phyloP scores from a whole-genome alignment of 2,329 filamentous ascomycete genomes.

The Metarhizium guizhouense region DNA sequence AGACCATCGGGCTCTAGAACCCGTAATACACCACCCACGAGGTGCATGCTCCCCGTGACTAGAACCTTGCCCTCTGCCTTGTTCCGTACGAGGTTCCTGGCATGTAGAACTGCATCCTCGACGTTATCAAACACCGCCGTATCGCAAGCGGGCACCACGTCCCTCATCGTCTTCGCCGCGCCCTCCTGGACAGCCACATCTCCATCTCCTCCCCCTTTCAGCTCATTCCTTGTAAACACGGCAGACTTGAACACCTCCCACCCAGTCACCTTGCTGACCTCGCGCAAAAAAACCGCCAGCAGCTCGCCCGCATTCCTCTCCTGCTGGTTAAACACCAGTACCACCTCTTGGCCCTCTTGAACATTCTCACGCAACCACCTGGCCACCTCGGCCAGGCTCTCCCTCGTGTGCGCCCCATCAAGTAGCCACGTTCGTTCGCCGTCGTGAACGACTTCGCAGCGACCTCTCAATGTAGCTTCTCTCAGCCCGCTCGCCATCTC shows the following conservation, averaged over 20 bases:
- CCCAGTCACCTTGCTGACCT: conserved; percentile 33
- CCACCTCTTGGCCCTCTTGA: conserved; percentile 21
- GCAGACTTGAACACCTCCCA: conserved; percentile 55
- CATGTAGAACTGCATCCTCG: conserved; percentile 56
- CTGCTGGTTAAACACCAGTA: conserved; percentile 89
- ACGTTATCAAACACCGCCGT: conserved; percentile 56
- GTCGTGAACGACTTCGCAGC: conserved; percentile 59
- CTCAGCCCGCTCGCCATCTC: conserved; percentile 57
- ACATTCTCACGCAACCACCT: conserved; percentile 61
- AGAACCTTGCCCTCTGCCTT: conserved; percentile 40
- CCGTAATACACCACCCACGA: conserved; percentile 71
- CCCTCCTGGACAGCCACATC: conserved; percentile 55
- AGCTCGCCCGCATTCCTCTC: conserved; percentile 65
- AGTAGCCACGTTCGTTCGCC: conserved; percentile 62
- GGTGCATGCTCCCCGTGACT: conserved; percentile 75
- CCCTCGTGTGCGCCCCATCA: conserved; percentile 80
- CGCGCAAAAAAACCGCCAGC: conserved; percentile 52
- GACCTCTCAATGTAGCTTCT: conserved; percentile 59
- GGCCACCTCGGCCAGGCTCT: conserved; percentile 69
- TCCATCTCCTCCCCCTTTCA: conserved; percentile 13
- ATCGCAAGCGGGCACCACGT: conserved; percentile 36
- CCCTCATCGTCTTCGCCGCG: conserved; percentile 52
- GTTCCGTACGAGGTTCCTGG: conserved; percentile 31
- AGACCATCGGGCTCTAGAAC: conserved; percentile 47
- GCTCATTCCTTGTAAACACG: conserved; percentile 71